A percentile compares a stretch with the other conserved stretches of the same genome.
Evolutionary conservation across 2,329 filamentous ascomycete genomes (phyloP).

Genomic region (Diaporthe ilicicola): DNA sequence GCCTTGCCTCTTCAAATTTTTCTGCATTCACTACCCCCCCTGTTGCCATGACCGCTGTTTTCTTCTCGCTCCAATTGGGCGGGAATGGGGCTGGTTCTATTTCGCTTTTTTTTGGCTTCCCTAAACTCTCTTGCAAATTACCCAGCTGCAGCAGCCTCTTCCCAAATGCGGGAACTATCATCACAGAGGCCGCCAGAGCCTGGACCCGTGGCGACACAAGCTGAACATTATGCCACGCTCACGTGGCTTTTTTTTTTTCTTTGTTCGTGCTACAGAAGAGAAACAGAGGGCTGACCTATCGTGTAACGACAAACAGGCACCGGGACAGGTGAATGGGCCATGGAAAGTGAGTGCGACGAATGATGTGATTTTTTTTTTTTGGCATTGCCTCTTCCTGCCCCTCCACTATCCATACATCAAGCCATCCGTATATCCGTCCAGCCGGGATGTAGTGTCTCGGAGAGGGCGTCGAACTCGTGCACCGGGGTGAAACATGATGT

Average conservation of each 20-base stretch:
- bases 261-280: not conserved
- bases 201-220: slow-evolving; percentile 21
- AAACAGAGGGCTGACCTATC: slow-evolving; percentile 32
- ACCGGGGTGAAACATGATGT: not conserved
- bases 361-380: slow-evolving; percentile 24
- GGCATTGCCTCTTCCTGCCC: slow-evolving; percentile 33
- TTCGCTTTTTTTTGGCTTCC: not conserved
- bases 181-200: not conserved
- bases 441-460: slow-evolving; percentile 12
- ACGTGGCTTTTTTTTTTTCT: slow-evolving; percentile 15
- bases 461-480: not conserved
- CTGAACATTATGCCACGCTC: slow-evolving; percentile 20
- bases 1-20: not conserved
- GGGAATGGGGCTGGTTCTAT: not conserved
- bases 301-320: slow-evolving; percentile 47
- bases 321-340: slow-evolving; percentile 60
- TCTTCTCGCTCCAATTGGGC: not conserved
- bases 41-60: not conserved
- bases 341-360: slow-evolving; percentile 52
- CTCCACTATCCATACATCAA: not conserved
- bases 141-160: not conserved
- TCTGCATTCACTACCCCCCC: too few relatives aligned
- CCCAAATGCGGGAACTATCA: not conserved
- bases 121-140: not conserved
- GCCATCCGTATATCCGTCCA: not conserved